Base-by-base conservation (phyloP, 257 asterid species). In the Ligustrum vulgare region DNA sequence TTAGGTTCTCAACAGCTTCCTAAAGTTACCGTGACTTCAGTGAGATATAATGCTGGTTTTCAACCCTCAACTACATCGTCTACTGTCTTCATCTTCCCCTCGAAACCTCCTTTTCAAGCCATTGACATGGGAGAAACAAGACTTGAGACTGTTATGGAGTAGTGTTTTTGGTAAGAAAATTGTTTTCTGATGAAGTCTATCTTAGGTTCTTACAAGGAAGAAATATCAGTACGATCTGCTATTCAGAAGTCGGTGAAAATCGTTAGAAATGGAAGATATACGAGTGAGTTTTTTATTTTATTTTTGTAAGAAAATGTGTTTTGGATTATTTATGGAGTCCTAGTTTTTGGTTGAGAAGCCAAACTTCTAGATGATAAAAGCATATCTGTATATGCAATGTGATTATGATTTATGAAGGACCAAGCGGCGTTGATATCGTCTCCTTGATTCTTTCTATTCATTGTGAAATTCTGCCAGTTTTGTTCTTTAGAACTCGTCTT, bases 1-100 rank as follows among this genome's bases (percentile, higher is more conserved):
- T 83, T 91, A 22, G 99, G 98, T 67, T 84, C 85, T 12, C 92
- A 86, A 81, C 97, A 84, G 83, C 97, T 95, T 79, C 99, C 99
- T 25, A 86, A 85, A 78, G 92, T 87, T 39, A 78, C 86, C 4
- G 78, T 93, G 81, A 87, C 86, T 18, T 87, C 99, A 0, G 83
- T 82, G 49, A 87, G 98, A 80, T 89, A 93, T 75, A 79, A 93
- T 33, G 97, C 96, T 39, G 89, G 87, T 43, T 86, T 91, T 79
- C 96, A 88, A 66, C 94, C 97, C 33, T 87, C 99, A 34, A 76
- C 78, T 31, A 80, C 90, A 16, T 90, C 97, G 6, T 84, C 96
- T 4, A 74, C 86, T 1, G 80, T 94, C 79, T 92, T 92, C 72
- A 95, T 94, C 51, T 94, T 87, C 82, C 99, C 99, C 15, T 82